A percentile compares a stretch with the other conserved stretches of the same genome.
These are phyloP conservation scores for Nephelium lappaceum DNA, from an alignment of 345 rosid species.

Conservation along the genomic window DNA sequence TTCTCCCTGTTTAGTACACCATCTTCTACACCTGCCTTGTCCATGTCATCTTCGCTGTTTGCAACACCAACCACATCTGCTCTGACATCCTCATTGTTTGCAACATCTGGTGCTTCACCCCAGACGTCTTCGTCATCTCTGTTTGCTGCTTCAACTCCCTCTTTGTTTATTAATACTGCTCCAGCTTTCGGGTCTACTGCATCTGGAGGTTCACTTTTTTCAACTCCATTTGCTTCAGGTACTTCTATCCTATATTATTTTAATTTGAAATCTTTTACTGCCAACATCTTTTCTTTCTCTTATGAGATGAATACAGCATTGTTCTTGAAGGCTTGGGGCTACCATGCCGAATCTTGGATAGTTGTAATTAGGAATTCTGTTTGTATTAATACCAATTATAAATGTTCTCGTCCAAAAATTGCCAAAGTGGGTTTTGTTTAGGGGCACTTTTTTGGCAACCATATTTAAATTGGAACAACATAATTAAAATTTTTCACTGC, in stretches of 20 bases:
- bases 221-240: slow-evolving; percentile 72
- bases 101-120: slow-evolving; percentile 43
- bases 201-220: slow-evolving; percentile 56
- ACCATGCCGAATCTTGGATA: not conserved
- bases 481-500: not conserved
- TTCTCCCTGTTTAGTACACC: slow-evolving; percentile 72
- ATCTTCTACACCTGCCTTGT: slow-evolving; percentile 52
- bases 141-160: slow-evolving; percentile 67
- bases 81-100: slow-evolving; percentile 63
- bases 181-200: slow-evolving; percentile 55
- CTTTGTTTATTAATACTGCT: slow-evolving; percentile 49
- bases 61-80: slow-evolving; percentile 71
- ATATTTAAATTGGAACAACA: not conserved
- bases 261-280: not conserved
- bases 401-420: not conserved
- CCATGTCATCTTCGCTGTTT: slow-evolving; percentile 60
- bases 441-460: not conserved
- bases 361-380: not conserved
- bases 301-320: not conserved
- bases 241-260: slow-evolving; percentile 16
- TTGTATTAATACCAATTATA: not conserved
- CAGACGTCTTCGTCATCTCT: slow-evolving; percentile 46
- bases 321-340: not conserved
- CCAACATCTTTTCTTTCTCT: not conserved
- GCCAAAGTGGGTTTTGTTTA: not conserved